Conservation (phyloP, 2,329 filamentous ascomycete genomes). For the Epichloe glyceriae region DNA sequence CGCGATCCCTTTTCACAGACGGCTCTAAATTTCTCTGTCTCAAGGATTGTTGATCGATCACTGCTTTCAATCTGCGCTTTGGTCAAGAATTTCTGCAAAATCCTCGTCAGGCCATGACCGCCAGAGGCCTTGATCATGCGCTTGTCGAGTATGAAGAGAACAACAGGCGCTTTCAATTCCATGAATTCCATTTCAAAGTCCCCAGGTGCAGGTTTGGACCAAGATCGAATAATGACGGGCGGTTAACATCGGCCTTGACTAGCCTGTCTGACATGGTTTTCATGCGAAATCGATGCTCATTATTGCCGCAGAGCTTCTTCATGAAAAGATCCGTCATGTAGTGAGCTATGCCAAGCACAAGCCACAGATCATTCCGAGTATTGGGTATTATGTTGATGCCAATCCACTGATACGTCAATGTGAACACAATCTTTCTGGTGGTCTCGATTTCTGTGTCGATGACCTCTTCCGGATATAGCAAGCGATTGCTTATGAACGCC, state of each 20-base stretch:
- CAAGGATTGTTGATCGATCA: slow-evolving; percentile 58
- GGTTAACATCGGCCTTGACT: slow-evolving; percentile 65
- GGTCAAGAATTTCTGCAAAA: slow-evolving; percentile 74
- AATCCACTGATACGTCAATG: slow-evolving; percentile 84
- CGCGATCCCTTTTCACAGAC: slow-evolving; percentile 82
- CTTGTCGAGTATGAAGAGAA: slow-evolving; percentile 88
- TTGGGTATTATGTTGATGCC: slow-evolving; percentile 86
- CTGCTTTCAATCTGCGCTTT: slow-evolving; percentile 59
- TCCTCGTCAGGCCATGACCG: slow-evolving; percentile 71
- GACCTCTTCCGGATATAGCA: slow-evolving; percentile 74
- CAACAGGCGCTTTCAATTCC: slow-evolving; percentile 75
- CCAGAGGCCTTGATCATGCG: slow-evolving; percentile 72
- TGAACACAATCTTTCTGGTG: slow-evolving; percentile 68
- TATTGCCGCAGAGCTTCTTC: slow-evolving; percentile 81
- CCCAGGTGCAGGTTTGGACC: slow-evolving; percentile 64
- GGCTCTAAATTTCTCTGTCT: slow-evolving; percentile 62
- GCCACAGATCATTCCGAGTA: slow-evolving; percentile 71
- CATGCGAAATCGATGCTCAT: slow-evolving; percentile 83
- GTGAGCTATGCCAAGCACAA: slow-evolving; percentile 77
- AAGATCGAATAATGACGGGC: slow-evolving; percentile 71
- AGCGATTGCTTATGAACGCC: slow-evolving; percentile 72
- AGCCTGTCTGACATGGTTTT: slow-evolving; percentile 74
- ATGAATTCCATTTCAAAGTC: slow-evolving; percentile 83
- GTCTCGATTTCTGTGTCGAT: slow-evolving; percentile 76
- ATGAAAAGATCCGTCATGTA: slow-evolving; percentile 94